Evolutionary conservation across 306 rosid genomes (phyloP), one percentile per base, ranked within the genome.

Genomic region (Castanospermum australe): DNA sequence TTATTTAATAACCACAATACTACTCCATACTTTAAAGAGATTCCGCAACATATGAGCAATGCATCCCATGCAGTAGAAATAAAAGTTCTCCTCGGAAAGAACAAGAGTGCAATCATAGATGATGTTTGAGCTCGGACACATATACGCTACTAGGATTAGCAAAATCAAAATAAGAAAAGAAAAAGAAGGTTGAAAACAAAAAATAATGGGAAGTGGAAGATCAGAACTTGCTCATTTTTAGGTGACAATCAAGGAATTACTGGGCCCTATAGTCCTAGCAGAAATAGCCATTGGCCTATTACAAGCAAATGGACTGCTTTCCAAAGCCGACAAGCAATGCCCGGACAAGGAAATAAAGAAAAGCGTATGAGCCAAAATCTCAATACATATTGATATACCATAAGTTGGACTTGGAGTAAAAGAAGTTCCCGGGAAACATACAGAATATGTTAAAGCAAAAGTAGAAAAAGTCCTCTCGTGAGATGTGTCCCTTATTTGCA

Each of bases 401-500:
- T 47, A 2, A 30, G 48, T 56, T 67, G 44, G 78, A 64, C 48
- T 45, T 65, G 55, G 70, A 55, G 59, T 54, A n/a, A 28, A 28
- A 69, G 73, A 64, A 48, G 66, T 60, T 56, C 67, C 73, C 84
- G 89, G 77, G 79, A 81, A 84, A 18, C 82, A 86, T 75, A 81
- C 66, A 81, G 62, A 81, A 78, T 61, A 57, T 55, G 52, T 62
- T 54, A 15, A 48, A 6, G 51, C 52, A 36, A 55, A 63, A 2
- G 38, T 25, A 61, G 30, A 55, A 61, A 47, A 41, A 72, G 82
- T 28, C 73, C 33, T 24, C 84, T 86, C 90, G 89, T 82, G 71
- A 35, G 81, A 68, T 17, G 89, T 69, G 91, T 76, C 84, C 89
- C 88, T 47, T 85, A 83, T 89, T 83, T 85, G 85, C 87, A 86